Base-by-base conservation (phyloP, 1,139 yeast genomes). In the Eremothecium cymbalariae region DNA sequence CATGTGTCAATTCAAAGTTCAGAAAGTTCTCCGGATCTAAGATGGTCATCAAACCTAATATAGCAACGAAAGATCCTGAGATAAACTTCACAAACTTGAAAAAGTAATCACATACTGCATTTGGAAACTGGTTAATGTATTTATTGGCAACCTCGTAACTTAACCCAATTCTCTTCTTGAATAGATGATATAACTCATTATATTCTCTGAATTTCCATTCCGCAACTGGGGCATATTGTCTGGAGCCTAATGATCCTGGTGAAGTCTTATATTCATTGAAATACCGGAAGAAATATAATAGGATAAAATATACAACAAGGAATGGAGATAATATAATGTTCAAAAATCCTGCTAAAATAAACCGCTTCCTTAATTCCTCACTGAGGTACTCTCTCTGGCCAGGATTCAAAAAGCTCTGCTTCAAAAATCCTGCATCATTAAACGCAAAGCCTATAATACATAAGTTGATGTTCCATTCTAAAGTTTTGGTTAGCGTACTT, bases 131-230 rank as follows among this genome's bases (percentile, higher is more conserved):
- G 47, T 85, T 78, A 37, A 90, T 75, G 53, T 90, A 90, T 11
- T 76, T 72, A 33, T 81, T 72, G 0, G 98, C 95, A 2, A 88
- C 77, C 8, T 74, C 81, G 27, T 75, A 72, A 32, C 96, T 83
- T 45, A 83, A 60, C 35, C 77, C 82, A 28, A 93, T 62, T 33
- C 99, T 65, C 46, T 78, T 75, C 39, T 76, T 76, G 57, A 90
- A 90, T 26, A 90, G 68, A 59, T 90, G 98, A 26, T 85, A 85
- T 13, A 90, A 66, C 56, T 90, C 99, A 55, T 90, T 90, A 55
- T 82, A 85, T 53, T 90, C 98, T 38, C 98, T 67, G 52, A 93
- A 72, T 55, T 80, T 84, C 97, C 98, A 90, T 52, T 84, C 90
- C 0, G 97, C 96, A 57, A 74, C 72, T 0, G 96, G 96, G 0